Conservation (phyloP, 2,329 filamentous ascomycete species). For the Cordyceps cateniannulata region DNA sequence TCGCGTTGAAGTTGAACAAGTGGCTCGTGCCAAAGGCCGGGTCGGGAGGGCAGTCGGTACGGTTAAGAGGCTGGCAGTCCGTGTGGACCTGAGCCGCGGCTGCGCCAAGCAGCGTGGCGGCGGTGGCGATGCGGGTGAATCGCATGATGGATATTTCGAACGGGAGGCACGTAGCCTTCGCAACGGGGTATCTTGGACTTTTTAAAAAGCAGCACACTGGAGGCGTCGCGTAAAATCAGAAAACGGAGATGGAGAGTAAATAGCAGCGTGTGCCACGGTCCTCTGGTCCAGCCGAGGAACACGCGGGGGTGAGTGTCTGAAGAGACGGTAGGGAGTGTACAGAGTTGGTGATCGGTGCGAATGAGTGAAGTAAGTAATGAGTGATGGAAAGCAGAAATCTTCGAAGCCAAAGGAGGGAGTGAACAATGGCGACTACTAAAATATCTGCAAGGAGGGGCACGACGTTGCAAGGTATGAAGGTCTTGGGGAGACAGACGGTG, state of each 20-base stretch:
- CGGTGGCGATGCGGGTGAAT: slow-evolving; percentile 23
- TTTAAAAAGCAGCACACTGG: not conserved
- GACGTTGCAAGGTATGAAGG: slow-evolving; percentile 10
- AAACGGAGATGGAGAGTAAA: not conserved
- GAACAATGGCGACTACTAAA: slow-evolving; percentile 1
- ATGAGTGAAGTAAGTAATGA: not conserved
- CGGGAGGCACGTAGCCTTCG: not conserved
- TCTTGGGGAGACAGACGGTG: not conserved
- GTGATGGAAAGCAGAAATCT: not conserved
- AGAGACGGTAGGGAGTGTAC: not conserved
- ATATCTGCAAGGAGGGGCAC: not conserved
- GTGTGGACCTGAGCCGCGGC: slow-evolving; percentile 68
- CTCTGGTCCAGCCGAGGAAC: slow-evolving; percentile 14
- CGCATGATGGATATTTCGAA: slow-evolving; percentile 17
- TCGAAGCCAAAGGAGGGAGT: slow-evolving; percentile 15
- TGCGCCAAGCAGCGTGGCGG: slow-evolving; percentile 36
- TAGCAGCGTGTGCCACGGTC: not conserved
- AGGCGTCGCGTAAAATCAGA: not conserved
- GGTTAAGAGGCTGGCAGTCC: slow-evolving; percentile 68
- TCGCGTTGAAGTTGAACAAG: slow-evolving; percentile 58
- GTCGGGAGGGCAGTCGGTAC: slow-evolving; percentile 60
- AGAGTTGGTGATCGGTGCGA: not conserved
- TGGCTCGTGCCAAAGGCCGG: slow-evolving; percentile 61
- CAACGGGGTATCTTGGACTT: not conserved
- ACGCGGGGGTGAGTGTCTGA: not conserved